Evolutionary conservation across 2,329 filamentous ascomycete genomes (phyloP).

Genomic region (Saccharata proteae): DNA sequence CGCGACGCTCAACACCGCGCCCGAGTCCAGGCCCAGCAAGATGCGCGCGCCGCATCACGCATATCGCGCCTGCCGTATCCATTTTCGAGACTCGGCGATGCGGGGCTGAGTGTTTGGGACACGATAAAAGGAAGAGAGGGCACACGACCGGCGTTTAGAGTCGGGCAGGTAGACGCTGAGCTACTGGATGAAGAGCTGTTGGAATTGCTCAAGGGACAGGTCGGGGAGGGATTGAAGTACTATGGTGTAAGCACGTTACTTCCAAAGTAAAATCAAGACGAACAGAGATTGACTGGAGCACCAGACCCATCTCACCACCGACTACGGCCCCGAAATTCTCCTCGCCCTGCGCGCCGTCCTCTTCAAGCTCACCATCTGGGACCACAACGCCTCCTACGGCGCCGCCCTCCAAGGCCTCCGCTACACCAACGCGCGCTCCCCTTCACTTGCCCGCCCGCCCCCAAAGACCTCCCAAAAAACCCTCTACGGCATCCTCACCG

Average conservation of each 20-base stretch:
- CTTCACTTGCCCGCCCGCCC: conserved; percentile 39
- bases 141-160: conserved; percentile 74
- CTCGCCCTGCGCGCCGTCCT: conserved; percentile 64
- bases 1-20: conserved; percentile 56
- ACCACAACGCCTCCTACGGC: conserved; percentile 90
- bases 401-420: conserved; percentile 83
- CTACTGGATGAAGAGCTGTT: conserved; percentile 88
- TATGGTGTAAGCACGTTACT: conserved; percentile 47
- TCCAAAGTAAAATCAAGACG: background rate
- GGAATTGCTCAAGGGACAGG: conserved; percentile 72
- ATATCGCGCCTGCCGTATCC: conserved; percentile 37
- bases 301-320: conserved; percentile 58
- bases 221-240: conserved; percentile 79
- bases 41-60: conserved; percentile 29
- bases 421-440: conserved; percentile 69
- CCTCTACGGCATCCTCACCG: conserved; percentile 71
- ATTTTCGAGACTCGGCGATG: conserved; percentile 44
- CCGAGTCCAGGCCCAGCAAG: conserved; percentile 36
- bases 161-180: conserved; percentile 93
- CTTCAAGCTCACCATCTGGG: conserved; percentile 95
- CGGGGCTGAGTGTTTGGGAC: conserved; percentile 52
- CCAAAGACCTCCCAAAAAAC: conserved; percentile 76
- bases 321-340: conserved; percentile 78
- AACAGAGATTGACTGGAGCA: conserved; percentile 3
- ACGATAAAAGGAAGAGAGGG: conserved; percentile 61